Percentiles rank a stretch among this genome's conserved stretches.
Evolutionary conservation across 257 asterid genomes (phyloP).

Genomic region (Solanum rostratum): DNA sequence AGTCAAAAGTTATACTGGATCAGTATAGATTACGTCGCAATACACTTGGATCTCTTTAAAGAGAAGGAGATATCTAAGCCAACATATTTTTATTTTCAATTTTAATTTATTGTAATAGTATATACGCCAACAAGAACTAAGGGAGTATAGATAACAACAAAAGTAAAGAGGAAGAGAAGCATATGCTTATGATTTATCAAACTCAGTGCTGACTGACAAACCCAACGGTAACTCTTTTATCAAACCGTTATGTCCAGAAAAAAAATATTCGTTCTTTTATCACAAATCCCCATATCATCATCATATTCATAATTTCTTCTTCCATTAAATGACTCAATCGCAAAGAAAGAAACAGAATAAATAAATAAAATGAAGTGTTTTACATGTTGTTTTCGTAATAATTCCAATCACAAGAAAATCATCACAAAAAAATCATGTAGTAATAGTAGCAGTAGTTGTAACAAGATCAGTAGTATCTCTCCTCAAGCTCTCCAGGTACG

Average conservation of each 20-base stretch:
- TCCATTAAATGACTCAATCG: not conserved
- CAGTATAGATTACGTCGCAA: too few relatives aligned
- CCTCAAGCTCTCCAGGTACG: constrained; percentile 1
- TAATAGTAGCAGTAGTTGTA: not conserved
- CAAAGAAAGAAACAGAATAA: not conserved
- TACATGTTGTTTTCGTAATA: constrained; percentile 22
- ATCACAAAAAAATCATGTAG: not conserved
- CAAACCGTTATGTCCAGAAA: not conserved
- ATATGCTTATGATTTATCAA: not conserved
- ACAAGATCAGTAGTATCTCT: not conserved
- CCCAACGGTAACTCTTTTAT: constrained; percentile 30
- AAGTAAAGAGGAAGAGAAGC: not conserved
- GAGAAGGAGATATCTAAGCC: too few relatives aligned
- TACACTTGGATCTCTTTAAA: too few relatives aligned
- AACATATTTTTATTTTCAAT: too few relatives aligned
- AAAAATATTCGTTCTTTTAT: not conserved
- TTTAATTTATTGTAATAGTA: too few relatives aligned
- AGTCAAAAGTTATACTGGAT: too few relatives aligned
- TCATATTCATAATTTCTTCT: not conserved
- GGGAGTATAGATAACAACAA: not conserved
- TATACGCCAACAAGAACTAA: too few relatives aligned
- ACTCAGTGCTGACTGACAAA: constrained; percentile 2
- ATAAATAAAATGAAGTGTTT: constrained; percentile 29
- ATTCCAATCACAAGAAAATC: constrained; percentile 5
- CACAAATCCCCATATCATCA: not conserved